Base-by-base conservation (phyloP, 2,329 filamentous ascomycete species). In the Camptophora hylomeconis region DNA sequence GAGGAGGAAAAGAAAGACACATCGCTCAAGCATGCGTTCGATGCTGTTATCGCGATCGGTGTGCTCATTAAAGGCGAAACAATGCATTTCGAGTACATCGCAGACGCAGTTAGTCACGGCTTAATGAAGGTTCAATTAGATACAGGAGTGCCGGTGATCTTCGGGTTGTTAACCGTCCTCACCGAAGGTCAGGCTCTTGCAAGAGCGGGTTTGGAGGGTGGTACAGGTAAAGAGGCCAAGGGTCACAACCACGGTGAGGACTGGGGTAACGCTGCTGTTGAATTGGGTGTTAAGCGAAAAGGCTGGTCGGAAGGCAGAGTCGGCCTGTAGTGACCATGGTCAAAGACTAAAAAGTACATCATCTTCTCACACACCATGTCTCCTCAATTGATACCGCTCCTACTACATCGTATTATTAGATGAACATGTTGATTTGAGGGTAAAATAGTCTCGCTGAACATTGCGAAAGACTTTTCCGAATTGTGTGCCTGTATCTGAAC, bases 11-110 rank as follows among this genome's bases (percentile, higher is more conserved):
- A 63, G 37, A 58, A 68, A 33, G 59, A 64, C 32, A 23, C 30
- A 2, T 32, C 31, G 17, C 24, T 35, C 14, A 42, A 23, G 24
- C 40, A 42, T 24, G 36, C 38, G n/a, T 95, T 95, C 48, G 87
- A 95, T 51, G 89, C 89, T 38, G 75, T 98, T 40, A 86, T 98
- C 42, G 84, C 89, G 30, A 80, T 98, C 44, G 89, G 89, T 32
- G 86, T 93, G 32, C 72, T 98, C 37, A 94, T 98, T 62, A 98
- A 98, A 65, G 89, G 89, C 53, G 81, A 92, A 59, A 95, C 89
- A 5, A 94, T 94, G 84, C 89, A 98, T 60, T 98, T 98, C 50
- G 89, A 98, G 60, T 95, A 98, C 61, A 98, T 98, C 47, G 71
- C 86, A 22, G 89, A 95, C 41, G 73, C 82, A 21, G 84, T 92